Evolutionary conservation across 192 early-diverging fungal genomes (phyloP).

Genomic region (Coemansia sp.): DNA sequence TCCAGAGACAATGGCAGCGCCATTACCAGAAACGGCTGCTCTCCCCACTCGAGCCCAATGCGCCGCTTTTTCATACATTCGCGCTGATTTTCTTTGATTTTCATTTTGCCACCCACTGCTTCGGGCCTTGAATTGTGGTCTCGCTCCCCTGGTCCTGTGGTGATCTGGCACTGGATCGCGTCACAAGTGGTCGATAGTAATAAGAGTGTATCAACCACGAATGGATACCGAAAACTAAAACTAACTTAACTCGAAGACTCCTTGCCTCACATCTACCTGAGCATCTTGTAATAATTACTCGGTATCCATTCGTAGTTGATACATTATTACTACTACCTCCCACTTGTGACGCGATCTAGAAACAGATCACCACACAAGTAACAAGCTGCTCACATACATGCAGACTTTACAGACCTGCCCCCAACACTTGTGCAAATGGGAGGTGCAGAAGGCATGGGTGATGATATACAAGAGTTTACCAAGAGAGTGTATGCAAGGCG

Average conservation of each 20-base stretch:
- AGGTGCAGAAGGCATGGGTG: conserved; percentile 32
- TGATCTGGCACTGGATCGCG: too few species aligned
- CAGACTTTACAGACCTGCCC: conserved; percentile 18
- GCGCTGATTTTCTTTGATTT: neutral
- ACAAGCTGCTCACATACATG: conserved; percentile 36
- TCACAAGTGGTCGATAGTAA: too few species aligned
- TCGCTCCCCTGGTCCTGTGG: too few species aligned
- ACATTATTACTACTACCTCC: too few species aligned
- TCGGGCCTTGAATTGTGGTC: too few species aligned
- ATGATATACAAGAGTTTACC: conserved; percentile 46
- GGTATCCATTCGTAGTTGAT: conserved; percentile 27
- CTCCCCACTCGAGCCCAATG: neutral
- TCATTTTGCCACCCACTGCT: neutral
- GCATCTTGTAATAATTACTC: too few species aligned
- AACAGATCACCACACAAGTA: too few species aligned
- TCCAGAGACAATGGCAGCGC: neutral
- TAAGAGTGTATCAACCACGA: too few species aligned
- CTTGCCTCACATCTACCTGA: too few species aligned
- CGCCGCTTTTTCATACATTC: neutral
- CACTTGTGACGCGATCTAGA: too few species aligned
- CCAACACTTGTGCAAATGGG: conserved; percentile 42
- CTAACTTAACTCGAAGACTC: too few species aligned
- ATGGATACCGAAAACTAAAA: too few species aligned
- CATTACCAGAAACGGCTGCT: neutral
- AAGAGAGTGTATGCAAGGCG: neutral